Evolutionary conservation across 805 yeast species (phyloP), one percentile per base, ranked within the genome.

Genomic region (Spathaspora boniae): DNA sequence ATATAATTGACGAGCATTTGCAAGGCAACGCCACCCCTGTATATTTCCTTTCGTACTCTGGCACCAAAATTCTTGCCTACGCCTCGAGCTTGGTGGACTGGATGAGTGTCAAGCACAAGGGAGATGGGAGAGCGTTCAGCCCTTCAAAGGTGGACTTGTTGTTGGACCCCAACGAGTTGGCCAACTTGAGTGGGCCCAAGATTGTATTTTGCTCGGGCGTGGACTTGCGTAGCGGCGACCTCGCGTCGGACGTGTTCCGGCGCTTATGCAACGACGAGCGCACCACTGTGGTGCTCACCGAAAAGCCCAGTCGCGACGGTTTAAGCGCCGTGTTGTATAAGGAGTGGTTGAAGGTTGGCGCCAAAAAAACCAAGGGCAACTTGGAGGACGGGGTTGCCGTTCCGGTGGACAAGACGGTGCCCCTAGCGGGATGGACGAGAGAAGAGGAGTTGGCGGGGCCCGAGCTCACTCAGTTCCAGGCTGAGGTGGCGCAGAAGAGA

Each of bases 21-120:
- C 62, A 62, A 43, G 70, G 72, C 25, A 66, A 71, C 18, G 74
- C 78, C 8, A 73, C 80, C 9, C 96, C 96, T 0, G 79, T 93
- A 7, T 65, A 85, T 22, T 70, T 87, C 38, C 61, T 85, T n/a
- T 78, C 95, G 3, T 80, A 78, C 48, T 80, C 88, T 0, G 94
- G 93, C 17, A 77, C 87, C 3, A 79, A 91, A 50, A 72, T 82
- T 4, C 58, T 93, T 38, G 74, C 82, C 17, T 86, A 84, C 52
- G 96, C 97, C 0, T 76, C 86, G 9, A 83, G 88, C 37, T 84
- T 93, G 82, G 62, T 91, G 19, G 98, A 93, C 62, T 93, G 98
- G 98, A 83, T 93, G 88, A 80, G 95, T 0, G n/a, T n/a, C n/a
- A n/a, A n/a, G n/a, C n/a, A n/a, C n/a, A n/a, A n/a, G n/a, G n/a